phyloP scores from a whole-genome alignment of 306 rosid species.

The Senna siamea region DNA sequence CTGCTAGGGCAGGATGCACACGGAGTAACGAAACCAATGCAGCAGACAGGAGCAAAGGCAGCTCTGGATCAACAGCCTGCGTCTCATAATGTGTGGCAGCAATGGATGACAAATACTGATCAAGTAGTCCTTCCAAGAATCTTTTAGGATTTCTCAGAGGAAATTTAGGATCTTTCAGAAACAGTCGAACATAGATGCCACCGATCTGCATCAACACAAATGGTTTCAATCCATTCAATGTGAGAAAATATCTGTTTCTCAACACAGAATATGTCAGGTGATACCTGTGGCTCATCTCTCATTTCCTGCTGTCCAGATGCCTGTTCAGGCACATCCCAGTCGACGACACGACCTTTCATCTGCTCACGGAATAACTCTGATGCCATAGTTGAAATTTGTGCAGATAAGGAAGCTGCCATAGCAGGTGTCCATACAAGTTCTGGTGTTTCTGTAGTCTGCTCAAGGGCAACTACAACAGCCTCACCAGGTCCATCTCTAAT shows the following conservation, averaged over 20 bases:
- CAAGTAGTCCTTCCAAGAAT: conserved; percentile 95
- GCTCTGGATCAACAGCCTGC: conserved; percentile 84
- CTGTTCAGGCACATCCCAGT: conserved; percentile 99
- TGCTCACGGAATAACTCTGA: conserved; percentile 85
- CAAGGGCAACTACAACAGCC: conserved; percentile 88
- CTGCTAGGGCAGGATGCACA: conserved; percentile 97
- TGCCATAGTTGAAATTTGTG: conserved; percentile 93
- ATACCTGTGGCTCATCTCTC: conserved; percentile 99
- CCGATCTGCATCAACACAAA: conserved; percentile 78
- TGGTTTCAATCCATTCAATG: conserved; percentile 37
- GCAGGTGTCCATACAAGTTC: conserved; percentile 99
- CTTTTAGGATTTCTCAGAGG: conserved; percentile 99
- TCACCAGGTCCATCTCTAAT: conserved; percentile 99
- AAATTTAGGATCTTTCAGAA: conserved; percentile 97
- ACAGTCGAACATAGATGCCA: conserved; percentile 92
- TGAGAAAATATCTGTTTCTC: conserved; percentile 5
- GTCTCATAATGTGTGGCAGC: conserved; percentile 93
- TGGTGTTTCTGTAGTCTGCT: conserved; percentile 95
- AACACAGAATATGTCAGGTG: conserved; percentile 27
- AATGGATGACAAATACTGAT: conserved; percentile 92
- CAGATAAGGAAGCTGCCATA: conserved; percentile 97
- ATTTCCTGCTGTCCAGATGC: conserved; percentile 97
- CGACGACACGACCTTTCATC: conserved; percentile 94
- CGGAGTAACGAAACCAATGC: conserved; percentile 94
- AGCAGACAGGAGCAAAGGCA: conserved; percentile 96